A percentile compares a stretch with the other conserved stretches of the same genome.
These are phyloP conservation scores for Lunularia cruciata DNA, from an alignment of 225 moss, liverwort and hornwort genomes.

Conservation along the genomic window DNA sequence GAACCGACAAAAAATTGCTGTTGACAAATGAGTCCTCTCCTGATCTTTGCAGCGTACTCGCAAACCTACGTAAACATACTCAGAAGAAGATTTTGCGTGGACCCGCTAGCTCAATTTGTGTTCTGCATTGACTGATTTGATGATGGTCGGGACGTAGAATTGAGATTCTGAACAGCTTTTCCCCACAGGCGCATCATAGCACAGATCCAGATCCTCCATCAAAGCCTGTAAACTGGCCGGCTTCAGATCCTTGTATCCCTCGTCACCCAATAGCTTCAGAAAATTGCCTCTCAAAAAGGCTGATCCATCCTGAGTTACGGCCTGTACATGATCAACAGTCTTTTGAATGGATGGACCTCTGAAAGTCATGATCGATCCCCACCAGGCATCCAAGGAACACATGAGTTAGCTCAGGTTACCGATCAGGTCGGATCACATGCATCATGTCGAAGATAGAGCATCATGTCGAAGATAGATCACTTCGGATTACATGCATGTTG, in stretches of 20 bases:
- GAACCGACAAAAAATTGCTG: not conserved
- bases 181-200: not conserved
- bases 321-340: no score
- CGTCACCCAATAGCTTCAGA: no score
- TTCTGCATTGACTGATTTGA: not conserved
- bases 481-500: no score
- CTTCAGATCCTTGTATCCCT: no score
- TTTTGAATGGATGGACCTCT: no score
- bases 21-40: not conserved
- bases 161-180: not conserved
- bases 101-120: not conserved
- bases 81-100: no score
- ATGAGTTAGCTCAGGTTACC: no score
- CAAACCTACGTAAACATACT: not conserved
- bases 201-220: not conserved
- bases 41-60: not conserved
- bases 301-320: not conserved
- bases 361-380: no score
- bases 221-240: not conserved
- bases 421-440: not conserved
- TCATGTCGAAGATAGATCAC: no score
- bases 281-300: not conserved
- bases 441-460: not conserved
- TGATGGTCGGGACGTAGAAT: not conserved
- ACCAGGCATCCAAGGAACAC: no score